Evolutionary conservation across 176 grass and related monocot species (phyloP).

Genomic region (Eleusine coracana): DNA sequence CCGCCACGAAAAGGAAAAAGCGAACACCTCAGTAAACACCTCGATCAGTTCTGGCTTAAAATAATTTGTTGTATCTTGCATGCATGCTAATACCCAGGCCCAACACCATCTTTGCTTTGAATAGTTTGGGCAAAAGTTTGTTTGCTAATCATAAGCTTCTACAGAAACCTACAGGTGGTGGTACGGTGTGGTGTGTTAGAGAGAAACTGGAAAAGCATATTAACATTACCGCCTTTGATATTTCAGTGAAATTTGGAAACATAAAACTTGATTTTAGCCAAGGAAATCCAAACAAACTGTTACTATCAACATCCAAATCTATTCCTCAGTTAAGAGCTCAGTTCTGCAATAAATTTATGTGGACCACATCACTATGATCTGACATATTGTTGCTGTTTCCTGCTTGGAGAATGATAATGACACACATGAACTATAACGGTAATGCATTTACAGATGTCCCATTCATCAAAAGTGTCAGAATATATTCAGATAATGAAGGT

Average conservation of each 20-base stretch:
- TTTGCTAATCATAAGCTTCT: not conserved
- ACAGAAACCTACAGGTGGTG: not conserved
- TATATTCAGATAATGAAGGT: not conserved
- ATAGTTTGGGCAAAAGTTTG: not conserved
- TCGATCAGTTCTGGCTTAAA: not conserved
- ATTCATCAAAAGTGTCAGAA: not conserved
- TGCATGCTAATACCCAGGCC: not conserved
- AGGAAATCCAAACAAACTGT: not conserved
- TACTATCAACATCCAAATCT: not conserved
- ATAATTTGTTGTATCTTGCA: not conserved
- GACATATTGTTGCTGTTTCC: conserved; percentile 14
- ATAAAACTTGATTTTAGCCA: not conserved
- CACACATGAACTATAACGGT: not conserved
- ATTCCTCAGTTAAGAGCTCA: not conserved
- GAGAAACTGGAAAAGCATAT: not conserved
- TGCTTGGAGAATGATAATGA: not conserved
- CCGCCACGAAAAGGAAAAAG: not conserved
- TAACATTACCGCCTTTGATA: not conserved
- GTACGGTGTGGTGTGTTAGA: not conserved
- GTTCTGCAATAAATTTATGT: not conserved
- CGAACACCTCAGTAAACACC: not conserved
- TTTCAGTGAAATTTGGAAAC: not conserved
- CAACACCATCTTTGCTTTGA: not conserved
- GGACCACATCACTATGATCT: not conserved
- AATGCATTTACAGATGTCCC: too few species aligned